Conservation (phyloP, 345 rosid genomes). For the Cardamine resedifolia region DNA sequence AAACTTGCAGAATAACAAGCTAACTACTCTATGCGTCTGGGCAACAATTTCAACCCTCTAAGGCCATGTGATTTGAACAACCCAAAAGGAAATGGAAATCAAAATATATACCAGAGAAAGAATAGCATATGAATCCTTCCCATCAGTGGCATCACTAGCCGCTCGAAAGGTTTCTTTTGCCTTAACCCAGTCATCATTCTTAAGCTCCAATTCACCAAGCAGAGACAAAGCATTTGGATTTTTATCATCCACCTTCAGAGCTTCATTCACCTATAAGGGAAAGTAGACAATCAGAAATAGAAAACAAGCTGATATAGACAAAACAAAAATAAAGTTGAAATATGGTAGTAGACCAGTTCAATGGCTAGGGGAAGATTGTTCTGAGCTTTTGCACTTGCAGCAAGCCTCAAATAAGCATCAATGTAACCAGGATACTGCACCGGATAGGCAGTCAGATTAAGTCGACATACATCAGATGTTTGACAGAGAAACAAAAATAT, state of each 20-base stretch:
- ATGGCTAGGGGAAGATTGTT: conserved; percentile 90
- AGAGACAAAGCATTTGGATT: conserved; percentile 84
- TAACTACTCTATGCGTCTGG: not conserved
- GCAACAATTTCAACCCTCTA: conserved; percentile 10
- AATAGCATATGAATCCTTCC: conserved; percentile 92
- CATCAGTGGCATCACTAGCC: conserved; percentile 90
- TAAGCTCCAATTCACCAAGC: conserved; percentile 98
- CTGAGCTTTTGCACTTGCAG: conserved; percentile 84
- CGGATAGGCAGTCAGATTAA: conserved; percentile 20
- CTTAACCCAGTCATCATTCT: conserved; percentile 99
- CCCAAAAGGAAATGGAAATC: conserved; percentile 10
- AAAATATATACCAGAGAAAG: conserved; percentile 70
- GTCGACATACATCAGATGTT: not conserved
- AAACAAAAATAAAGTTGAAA: conserved; percentile 6
- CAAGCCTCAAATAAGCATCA: conserved; percentile 95
- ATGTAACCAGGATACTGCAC: conserved; percentile 84
- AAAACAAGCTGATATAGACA: conserved; percentile 12
- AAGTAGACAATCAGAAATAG: conserved; percentile 14
- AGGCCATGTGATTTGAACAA: not conserved
- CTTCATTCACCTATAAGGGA: conserved; percentile 70
- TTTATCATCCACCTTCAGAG: conserved; percentile 85
- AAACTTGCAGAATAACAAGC: not conserved
- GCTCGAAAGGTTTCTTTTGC: conserved; percentile 98
- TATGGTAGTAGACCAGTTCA: conserved; percentile 67
- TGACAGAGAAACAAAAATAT: conserved; percentile 17